A percentile compares a stretch with the other conserved stretches of the same genome.
phyloP scores from a whole-genome alignment of 164 flowering plant genomes.

The Nymphaea thermarum region DNA sequence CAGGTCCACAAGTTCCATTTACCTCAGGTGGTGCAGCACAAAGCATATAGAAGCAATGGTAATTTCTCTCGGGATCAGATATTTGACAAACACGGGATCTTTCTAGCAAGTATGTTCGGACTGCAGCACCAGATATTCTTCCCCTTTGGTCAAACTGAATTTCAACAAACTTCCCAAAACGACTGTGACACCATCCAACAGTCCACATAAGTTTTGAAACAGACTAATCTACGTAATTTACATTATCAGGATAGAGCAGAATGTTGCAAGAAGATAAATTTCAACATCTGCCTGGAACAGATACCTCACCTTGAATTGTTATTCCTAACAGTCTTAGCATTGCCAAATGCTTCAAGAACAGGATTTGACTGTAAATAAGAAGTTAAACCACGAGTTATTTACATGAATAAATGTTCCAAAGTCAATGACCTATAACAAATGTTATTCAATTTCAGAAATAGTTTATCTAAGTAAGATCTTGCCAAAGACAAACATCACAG shows the following conservation, averaged over 20 bases:
- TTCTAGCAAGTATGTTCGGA: slow-evolving; percentile 94
- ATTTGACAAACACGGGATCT: slow-evolving; percentile 98
- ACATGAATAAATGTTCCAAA: neutral
- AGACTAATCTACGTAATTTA: neutral
- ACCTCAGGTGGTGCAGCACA: slow-evolving; percentile 99
- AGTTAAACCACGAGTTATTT: too few relatives aligned
- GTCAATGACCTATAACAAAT: neutral
- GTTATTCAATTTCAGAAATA: neutral
- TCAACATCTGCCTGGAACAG: neutral
- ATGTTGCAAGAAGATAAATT: too few relatives aligned
- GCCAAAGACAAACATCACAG: neutral
- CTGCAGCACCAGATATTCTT: slow-evolving; percentile 94
- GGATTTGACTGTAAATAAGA: slow-evolving; percentile 79
- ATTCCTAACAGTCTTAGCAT: slow-evolving; percentile 97
- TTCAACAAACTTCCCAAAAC: slow-evolving; percentile 99
- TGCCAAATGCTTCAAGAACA: slow-evolving; percentile 98
- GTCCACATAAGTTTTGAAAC: neutral
- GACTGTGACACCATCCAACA: slow-evolving; percentile 31
- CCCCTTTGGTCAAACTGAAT: slow-evolving; percentile 85
- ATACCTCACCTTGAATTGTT: slow-evolving; percentile 81
- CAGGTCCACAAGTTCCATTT: slow-evolving; percentile 8
- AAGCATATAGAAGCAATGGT: slow-evolving; percentile 99
- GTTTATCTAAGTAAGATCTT: neutral
- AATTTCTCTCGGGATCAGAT: slow-evolving; percentile 97
- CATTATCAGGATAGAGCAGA: too few relatives aligned